phyloP scores from a whole-genome alignment of 495 filamentous ascomycete genomes.

The Trichoderma asperelloides region DNA sequence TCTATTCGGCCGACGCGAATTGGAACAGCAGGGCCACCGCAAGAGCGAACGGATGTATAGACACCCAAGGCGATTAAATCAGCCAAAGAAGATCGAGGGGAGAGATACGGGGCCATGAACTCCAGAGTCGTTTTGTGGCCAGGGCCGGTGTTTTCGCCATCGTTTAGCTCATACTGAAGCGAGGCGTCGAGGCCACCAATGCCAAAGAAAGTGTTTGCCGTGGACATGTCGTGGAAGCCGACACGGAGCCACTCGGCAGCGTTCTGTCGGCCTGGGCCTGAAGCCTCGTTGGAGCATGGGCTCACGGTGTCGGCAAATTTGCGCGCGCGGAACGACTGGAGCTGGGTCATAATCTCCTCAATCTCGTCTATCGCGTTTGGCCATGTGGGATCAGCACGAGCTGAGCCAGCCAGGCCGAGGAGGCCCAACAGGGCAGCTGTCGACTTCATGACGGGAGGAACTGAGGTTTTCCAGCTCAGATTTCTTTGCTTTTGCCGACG shows the following conservation, averaged over 20 bases:
- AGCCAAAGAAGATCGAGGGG: conserved; percentile 38
- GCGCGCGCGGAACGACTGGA: conserved; percentile 41
- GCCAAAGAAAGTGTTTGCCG: conserved; percentile 36
- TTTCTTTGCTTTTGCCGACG: not conserved
- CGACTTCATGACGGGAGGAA: conserved; percentile 18
- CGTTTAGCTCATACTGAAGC: conserved; percentile 47
- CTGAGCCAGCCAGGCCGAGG: conserved; percentile 24
- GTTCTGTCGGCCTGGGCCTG: conserved; percentile 44
- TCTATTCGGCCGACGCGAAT: conserved; percentile 47
- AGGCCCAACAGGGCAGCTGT: conserved; percentile 19
- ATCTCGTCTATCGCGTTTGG: conserved; percentile 50
- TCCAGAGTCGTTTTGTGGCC: conserved; percentile 49
- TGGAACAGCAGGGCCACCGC: conserved; percentile 49
- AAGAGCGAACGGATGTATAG: conserved; percentile 47
- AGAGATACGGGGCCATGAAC: conserved; percentile 45
- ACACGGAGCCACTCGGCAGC: conserved; percentile 54
- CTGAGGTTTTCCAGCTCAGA: not conserved
- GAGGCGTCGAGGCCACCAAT: conserved; percentile 53
- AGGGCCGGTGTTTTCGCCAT: conserved; percentile 49
- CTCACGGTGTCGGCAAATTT: conserved; percentile 47
- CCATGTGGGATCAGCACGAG: conserved; percentile 47
- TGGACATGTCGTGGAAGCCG: conserved; percentile 57
- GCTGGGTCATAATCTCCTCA: conserved; percentile 54
- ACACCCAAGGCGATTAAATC: conserved; percentile 54
- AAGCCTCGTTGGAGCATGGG: conserved; percentile 47